Conservation (phyloP, 192 early-diverging fungal genomes). For the Physocladia obscura region DNA sequence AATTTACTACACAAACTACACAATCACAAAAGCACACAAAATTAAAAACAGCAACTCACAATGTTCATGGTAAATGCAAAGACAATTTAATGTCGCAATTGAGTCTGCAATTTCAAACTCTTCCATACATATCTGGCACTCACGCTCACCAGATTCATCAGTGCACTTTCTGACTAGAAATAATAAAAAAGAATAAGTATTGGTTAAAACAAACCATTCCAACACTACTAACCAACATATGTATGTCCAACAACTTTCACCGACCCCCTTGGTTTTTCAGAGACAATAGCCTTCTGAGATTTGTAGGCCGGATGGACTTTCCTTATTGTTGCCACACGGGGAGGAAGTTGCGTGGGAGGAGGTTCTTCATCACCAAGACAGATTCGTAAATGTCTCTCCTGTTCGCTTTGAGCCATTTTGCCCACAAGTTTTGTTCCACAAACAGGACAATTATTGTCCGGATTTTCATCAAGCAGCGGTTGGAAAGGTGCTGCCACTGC, state of each 20-base stretch:
- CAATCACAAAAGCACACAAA: neutral
- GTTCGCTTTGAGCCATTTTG: neutral
- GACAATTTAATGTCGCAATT: conserved; percentile 15
- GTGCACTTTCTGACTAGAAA: conserved; percentile 1
- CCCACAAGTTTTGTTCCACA: conserved; percentile 7
- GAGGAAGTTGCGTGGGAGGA: neutral
- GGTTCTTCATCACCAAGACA: conserved; percentile 16
- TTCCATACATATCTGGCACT: conserved; percentile 21
- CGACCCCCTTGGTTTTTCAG: no score
- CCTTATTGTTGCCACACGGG: neutral
- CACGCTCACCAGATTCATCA: neutral
- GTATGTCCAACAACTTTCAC: neutral
- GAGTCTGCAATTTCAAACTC: conserved; percentile 5
- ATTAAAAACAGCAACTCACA: conserved; percentile 1
- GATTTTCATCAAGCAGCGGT: neutral
- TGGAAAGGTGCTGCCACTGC: neutral
- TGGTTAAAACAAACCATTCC: neutral
- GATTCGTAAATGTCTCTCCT: conserved; percentile 16
- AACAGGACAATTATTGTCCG: conserved; percentile 21
- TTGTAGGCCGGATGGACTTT: neutral
- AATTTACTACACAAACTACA: neutral
- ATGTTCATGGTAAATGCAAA: conserved; percentile 9
- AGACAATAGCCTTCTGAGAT: no score
- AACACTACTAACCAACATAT: neutral
- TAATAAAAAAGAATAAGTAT: neutral